Conservation (phyloP, 1,284 basidiomycete species). For the Puccinia brachypodii region DNA sequence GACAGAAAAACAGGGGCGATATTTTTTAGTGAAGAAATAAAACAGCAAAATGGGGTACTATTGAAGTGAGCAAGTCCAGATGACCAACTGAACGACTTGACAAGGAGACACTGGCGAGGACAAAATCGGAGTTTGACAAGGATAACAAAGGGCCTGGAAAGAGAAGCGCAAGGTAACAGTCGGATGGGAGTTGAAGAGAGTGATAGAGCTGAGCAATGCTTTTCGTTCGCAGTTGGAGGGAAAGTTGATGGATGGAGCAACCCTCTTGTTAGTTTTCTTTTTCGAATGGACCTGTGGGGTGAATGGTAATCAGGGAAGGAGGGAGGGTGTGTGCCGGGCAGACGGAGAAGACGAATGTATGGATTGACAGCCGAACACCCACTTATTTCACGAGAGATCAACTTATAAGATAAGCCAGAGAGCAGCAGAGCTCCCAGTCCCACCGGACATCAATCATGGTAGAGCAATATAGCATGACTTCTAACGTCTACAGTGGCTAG, state of each 20-base stretch:
- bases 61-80: neutral
- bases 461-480: slow-evolving; percentile 1
- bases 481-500: neutral
- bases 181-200: neutral
- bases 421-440: neutral
- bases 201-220: slow-evolving; percentile 7
- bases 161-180: neutral
- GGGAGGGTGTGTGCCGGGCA: neutral
- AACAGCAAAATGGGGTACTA: neutral
- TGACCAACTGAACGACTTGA: neutral
- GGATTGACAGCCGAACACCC: neutral
- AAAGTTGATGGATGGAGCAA: neutral
- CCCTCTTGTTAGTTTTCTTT: neutral
- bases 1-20: neutral
- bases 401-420: neutral
- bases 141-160: neutral
- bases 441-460: neutral
- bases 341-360: neutral
- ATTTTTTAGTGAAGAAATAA: neutral
- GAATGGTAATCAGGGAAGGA: neutral
- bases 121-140: neutral
- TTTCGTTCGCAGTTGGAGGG: neutral
- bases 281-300: neutral
- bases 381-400: neutral
- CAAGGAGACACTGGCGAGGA: neutral